phyloP scores from a whole-genome alignment of 2,329 filamentous ascomycete genomes.

The Dactylellina cionopaga region DNA sequence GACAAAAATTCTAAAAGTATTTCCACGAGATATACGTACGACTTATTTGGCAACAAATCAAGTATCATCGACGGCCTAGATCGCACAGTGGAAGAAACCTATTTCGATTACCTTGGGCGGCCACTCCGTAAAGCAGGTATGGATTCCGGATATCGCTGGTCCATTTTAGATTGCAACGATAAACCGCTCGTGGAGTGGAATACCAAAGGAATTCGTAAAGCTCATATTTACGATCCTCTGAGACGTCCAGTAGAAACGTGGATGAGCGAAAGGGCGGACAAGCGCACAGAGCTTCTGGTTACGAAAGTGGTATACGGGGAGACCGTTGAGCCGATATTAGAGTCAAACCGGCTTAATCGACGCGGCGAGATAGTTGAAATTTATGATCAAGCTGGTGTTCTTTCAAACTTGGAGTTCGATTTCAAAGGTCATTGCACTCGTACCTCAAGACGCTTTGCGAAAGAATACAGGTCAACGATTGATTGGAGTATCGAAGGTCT shows the following conservation, averaged over 20 bases:
- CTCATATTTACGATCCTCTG: background rate
- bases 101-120: slow-evolving; percentile 21
- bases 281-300: background rate
- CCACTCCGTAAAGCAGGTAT: background rate
- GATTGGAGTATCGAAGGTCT: no score
- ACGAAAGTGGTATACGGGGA: background rate
- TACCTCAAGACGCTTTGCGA: background rate
- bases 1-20: background rate
- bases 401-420: slow-evolving; percentile 10
- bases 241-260: background rate
- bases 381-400: slow-evolving; percentile 34
- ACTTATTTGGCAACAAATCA: background rate
- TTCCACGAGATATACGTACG: background rate
- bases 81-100: background rate
- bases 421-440: slow-evolving; percentile 49
- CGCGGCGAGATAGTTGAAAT: background rate
- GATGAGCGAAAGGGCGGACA: no score
- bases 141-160: background rate
- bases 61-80: background rate
- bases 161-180: background rate
- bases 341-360: no score
- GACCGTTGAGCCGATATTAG: background rate
- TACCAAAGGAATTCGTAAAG: background rate
- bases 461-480: slow-evolving; percentile 1
- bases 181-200: background rate